Evolutionary conservation across 2,329 filamentous ascomycete species (phyloP).

Genomic region (Exophiala alcalophila): DNA sequence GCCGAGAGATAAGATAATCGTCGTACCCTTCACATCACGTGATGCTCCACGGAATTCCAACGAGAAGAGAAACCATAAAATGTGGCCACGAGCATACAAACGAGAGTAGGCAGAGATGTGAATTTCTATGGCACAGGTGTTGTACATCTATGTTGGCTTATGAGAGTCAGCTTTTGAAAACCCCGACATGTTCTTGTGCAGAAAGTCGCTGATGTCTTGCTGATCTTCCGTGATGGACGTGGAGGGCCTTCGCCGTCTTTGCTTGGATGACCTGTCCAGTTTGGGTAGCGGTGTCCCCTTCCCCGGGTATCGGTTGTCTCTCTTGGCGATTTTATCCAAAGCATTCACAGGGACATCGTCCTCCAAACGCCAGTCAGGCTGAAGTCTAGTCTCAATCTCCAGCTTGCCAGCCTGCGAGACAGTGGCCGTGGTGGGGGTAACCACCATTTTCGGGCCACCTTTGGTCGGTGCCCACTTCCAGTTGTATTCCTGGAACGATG

Average conservation of each 20-base stretch:
- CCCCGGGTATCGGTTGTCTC: too few relatives aligned
- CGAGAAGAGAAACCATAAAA: too few relatives aligned
- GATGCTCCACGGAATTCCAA: too few relatives aligned
- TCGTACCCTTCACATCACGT: too few relatives aligned
- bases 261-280: conserved; percentile 5
- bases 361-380: conserved; percentile 18
- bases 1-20: conserved; percentile 20
- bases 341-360: conserved; percentile 21
- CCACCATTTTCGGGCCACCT: conserved; percentile 25
- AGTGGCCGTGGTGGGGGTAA: conserved; percentile 15
- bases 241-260: too few relatives aligned
- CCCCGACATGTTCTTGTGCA: too few relatives aligned
- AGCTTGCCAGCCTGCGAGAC: conserved; percentile 25
- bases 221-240: too few relatives aligned
- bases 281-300: conserved; percentile 11
- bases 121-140: conserved; percentile 15
- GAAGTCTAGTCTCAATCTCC: conserved; percentile 16
- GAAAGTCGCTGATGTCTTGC: conserved; percentile 19
- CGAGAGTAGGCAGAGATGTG: too few relatives aligned
- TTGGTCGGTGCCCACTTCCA: conserved; percentile 22
- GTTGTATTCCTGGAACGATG: conserved; percentile 8
- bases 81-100: too few relatives aligned
- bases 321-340: conserved; percentile 3
- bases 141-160: conserved; percentile 17
- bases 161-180: too few relatives aligned